phyloP scores from a whole-genome alignment of 2,329 filamentous ascomycete genomes.

The Talaromyces islandicus region DNA sequence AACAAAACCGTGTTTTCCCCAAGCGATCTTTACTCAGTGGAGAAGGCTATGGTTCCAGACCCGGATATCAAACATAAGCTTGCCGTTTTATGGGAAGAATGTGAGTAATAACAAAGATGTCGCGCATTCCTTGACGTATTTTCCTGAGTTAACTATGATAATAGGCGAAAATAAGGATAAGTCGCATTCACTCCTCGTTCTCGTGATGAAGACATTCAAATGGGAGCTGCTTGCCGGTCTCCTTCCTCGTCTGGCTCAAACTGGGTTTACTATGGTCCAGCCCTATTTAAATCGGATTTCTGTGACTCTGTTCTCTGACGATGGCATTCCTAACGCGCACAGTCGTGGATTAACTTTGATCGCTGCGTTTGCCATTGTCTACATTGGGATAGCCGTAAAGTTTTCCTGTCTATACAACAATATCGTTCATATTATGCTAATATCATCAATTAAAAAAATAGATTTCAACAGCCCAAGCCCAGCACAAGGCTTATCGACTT shows the following conservation, averaged over 20 bases:
- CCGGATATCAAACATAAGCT: not conserved
- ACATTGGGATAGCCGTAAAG: not conserved
- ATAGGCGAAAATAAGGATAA: not conserved
- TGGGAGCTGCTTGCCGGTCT: not conserved
- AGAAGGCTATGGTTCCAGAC: not conserved
- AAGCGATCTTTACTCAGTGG: not conserved
- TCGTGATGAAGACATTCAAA: not conserved
- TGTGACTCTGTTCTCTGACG: not conserved
- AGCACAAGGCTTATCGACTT: not conserved
- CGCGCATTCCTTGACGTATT: not conserved
- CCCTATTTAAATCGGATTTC: not conserved
- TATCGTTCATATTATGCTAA: too few relatives aligned
- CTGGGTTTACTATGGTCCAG: not conserved
- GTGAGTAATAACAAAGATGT: not conserved
- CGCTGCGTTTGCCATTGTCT: not conserved
- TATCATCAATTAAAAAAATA: not conserved
- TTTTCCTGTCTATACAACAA: not conserved
- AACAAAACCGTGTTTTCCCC: not conserved
- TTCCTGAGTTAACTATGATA: not conserved
- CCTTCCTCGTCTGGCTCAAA: not conserved
- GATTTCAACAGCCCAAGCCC: not conserved
- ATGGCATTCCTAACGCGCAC: not conserved
- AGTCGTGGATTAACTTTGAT: not conserved
- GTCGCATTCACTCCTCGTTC: not conserved
- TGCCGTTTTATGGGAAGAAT: not conserved